Evolutionary conservation across 2,329 filamentous ascomycete genomes (phyloP), one percentile per base, ranked within the genome.

Genomic region (Beauveria scarabaeidicola): DNA sequence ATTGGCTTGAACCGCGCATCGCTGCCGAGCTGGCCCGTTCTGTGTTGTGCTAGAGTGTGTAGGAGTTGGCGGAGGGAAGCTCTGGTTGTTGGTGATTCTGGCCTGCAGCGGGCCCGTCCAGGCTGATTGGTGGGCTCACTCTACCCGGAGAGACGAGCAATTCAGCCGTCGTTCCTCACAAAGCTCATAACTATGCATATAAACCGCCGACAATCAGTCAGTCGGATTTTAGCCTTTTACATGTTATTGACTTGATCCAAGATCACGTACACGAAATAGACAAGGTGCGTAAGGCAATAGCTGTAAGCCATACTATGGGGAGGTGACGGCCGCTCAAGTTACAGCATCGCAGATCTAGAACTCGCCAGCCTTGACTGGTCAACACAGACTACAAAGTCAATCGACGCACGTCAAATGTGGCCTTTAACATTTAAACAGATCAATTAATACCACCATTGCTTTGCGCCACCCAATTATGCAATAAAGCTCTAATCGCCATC

Each of bases 1-100:
- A 68, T 69, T 70, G 69, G 67, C 69, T 70, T 64, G 65, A 68
- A 67, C 69, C 69, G 73, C 70, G 71, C 77, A 78, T 78, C 69
- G 73, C 75, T 75, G 57, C n/a, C 43, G 57, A 53, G 41, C 50
- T 47, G 57, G 57, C 57, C 43, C 17, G 40, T 53, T 50, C 10
- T 53, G 40, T 29, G 29, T n/a, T 13, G 50, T 59, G 44, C 11
- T 47, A 23, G 38, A 51, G 13, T 17, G 10, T n/a, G 8, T 9
- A 11, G 46, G 23, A 43, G n/a, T 21, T 51, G 32, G 36, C 23
- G 15, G 46, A 50, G 32, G 44, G 36, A 23, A 58, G 46, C 55
- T 51, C 19, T n/a, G 43, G 15, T 32, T 46, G 15, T 27, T 47
- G n/a, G n/a, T n/a, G n/a, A n/a, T n/a, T n/a, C n/a, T n/a, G n/a